A percentile compares a stretch with the other conserved stretches of the same genome.
Evolutionary conservation across 2,329 filamentous ascomycete genomes (phyloP).

Genomic region (Volutella citrinella): DNA sequence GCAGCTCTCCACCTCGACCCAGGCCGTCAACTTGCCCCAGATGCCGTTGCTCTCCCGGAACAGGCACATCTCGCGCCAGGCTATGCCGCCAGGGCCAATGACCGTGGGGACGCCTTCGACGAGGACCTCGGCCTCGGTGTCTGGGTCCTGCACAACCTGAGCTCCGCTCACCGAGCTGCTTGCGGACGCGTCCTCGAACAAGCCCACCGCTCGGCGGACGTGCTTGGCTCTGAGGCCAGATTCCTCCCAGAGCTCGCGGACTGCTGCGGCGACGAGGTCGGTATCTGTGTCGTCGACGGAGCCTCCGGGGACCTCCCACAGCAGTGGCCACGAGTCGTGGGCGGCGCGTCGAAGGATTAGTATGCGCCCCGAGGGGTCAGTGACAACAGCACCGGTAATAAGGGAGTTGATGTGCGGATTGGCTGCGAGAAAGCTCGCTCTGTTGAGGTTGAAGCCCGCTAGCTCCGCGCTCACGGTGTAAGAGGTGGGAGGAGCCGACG

Average conservation of each 20-base stretch:
- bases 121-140: conserved; percentile 14
- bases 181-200: conserved; percentile 10
- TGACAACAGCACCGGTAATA: conserved; percentile 23
- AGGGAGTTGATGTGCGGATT: conserved; percentile 20
- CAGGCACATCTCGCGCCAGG: conserved; percentile 18
- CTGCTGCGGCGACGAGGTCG: conserved; percentile 23
- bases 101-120: conserved; percentile 10
- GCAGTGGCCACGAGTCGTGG: conserved; percentile 25
- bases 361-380: conserved; percentile 14
- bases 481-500: conserved; percentile 4
- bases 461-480: conserved; percentile 18
- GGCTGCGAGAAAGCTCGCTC: conserved; percentile 14
- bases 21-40: conserved; percentile 29
- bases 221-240: conserved; percentile 32
- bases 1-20: conserved; percentile 25
- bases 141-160: not conserved
- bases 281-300: conserved; percentile 19
- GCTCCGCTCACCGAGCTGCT: not conserved
- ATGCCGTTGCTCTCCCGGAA: conserved; percentile 20
- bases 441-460: conserved; percentile 9
- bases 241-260: conserved; percentile 48
- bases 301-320: conserved; percentile 25
- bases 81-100: not conserved
- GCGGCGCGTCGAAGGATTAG: conserved; percentile 24
- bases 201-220: conserved; percentile 22